These are phyloP conservation scores for Linum usitatissimum DNA, from an alignment of 345 rosid genomes.

Conservation along the genomic window DNA sequence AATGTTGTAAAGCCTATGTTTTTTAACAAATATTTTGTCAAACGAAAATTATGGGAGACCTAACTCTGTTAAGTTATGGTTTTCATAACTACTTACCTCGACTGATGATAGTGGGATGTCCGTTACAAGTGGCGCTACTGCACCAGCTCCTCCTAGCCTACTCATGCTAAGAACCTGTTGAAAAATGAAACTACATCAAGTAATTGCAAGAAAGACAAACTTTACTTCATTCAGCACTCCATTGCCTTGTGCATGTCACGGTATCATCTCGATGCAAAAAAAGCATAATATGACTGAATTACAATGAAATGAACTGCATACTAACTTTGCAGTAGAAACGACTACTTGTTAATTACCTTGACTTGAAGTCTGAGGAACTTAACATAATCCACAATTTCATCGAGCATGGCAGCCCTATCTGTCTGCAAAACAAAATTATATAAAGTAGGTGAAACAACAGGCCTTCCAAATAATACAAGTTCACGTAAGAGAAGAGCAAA, in stretches of 20 bases:
- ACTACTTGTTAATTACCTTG: slow-evolving; percentile 42
- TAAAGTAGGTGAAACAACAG: not conserved
- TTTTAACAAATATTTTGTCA: too few relatives aligned
- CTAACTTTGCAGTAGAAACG: not conserved
- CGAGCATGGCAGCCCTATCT: slow-evolving; percentile 96
- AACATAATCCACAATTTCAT: slow-evolving; percentile 97
- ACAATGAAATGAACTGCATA: not conserved
- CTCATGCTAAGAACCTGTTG: slow-evolving; percentile 71
- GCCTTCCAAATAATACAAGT: not conserved
- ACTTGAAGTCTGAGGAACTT: slow-evolving; percentile 98
- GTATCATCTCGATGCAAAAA: not conserved
- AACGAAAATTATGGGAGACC: too few relatives aligned
- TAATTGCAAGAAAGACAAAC: too few relatives aligned
- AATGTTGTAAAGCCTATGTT: not conserved
- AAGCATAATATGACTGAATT: not conserved
- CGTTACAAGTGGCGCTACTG: slow-evolving; percentile 67
- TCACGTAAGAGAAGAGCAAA: too few relatives aligned
- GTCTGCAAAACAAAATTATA: slow-evolving; percentile 40
- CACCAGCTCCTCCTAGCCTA: slow-evolving; percentile 57
- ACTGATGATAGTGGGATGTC: slow-evolving; percentile 48
- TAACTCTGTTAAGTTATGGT: not conserved
- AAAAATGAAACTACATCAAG: not conserved
- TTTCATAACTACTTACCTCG: slow-evolving; percentile 32
- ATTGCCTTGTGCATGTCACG: too few relatives aligned
- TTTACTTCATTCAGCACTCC: too few relatives aligned